A percentile compares a stretch with the other conserved stretches of the same genome.
These are phyloP conservation scores for Myxozyma mucilagina DNA, from an alignment of 805 yeast species.

Conservation along the genomic window DNA sequence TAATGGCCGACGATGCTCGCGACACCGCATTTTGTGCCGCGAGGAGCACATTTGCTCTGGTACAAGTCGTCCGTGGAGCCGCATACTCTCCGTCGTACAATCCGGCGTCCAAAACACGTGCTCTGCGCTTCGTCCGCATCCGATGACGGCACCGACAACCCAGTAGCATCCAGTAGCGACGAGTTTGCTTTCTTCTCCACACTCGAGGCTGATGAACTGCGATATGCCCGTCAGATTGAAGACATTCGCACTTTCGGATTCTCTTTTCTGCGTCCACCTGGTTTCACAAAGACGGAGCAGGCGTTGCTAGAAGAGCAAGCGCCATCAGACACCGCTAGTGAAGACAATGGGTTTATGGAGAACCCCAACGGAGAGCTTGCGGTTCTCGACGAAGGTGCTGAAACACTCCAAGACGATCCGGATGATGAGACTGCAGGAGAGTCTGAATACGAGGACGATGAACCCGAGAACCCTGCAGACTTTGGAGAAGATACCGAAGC, in stretches of 20 bases:
- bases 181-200: not conserved
- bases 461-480: constrained; percentile 19
- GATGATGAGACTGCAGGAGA: constrained; percentile 34
- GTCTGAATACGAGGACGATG: constrained; percentile 18
- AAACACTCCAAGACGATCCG: constrained; percentile 32
- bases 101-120: constrained; percentile 7
- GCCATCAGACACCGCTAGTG: constrained; percentile 35
- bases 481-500: constrained; percentile 37
- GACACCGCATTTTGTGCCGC: constrained; percentile 13
- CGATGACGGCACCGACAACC: not conserved
- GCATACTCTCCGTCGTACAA: constrained; percentile 13
- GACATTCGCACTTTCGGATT: constrained; percentile 50
- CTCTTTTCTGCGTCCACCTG: constrained; percentile 57
- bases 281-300: constrained; percentile 55
- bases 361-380: constrained; percentile 35
- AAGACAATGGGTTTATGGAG: constrained; percentile 42
- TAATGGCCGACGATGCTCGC: constrained; percentile 12
- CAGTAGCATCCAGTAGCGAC: not conserved
- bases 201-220: constrained; percentile 19
- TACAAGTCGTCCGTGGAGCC: constrained; percentile 1
- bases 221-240: constrained; percentile 19
- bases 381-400: constrained; percentile 31
- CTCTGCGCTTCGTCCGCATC: constrained; percentile 12
- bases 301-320: constrained; percentile 37
- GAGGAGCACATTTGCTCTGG: constrained; percentile 17